Evolutionary conservation across 257 asterid species (phyloP), one percentile per base, ranked within the genome.

Genomic region (Catharanthus roseus): DNA sequence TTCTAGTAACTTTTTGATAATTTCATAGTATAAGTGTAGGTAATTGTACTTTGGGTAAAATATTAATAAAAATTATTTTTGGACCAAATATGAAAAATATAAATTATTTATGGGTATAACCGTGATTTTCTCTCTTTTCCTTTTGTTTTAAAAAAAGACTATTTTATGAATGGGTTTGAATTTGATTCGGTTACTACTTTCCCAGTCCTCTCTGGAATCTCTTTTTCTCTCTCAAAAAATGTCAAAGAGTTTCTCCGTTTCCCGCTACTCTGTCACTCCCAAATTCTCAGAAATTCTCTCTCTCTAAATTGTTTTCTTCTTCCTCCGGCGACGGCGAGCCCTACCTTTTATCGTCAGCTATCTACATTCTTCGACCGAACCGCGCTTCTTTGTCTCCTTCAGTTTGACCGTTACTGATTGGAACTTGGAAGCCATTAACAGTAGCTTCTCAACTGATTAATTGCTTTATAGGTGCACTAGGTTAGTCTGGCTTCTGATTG

Each of bases 261-360:
- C 72, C 72, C 72, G 72, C 72, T 68, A 9, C 36, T n/a, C 31
- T 16, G 12, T 28, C 41, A 26, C 53, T 15, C 71, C 42, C 42
- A 38, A 38, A 38, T 8, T 8, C 42, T 8, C 42, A 19, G 38
- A 24, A 33, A 31, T 24, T 29, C 10, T 49, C 72, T 16, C 42
- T 23, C 41, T 41, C 56, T n/a, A n/a, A n/a, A n/a, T n/a, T n/a
- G n/a, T n/a, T n/a, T 66, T 6, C 23, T 34, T 24, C 2, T 19
- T 61, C 66, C 42, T 33, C 67, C 28, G 21, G 33, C 36, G 28
- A 68, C 28, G 21, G 33, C 36, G 28, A 68, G 31, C 38, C 51
- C 70, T 26, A 24, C n/a, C 36, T 11, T n/a, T 47, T 28, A 15
- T 10, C 28, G 72, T 29, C 29, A 28, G 44, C 23, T 45, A 67